A percentile compares a stretch with the other conserved stretches of the same genome.
Conservation (phyloP, 176 grass and related monocot species). For the Aegilops speltoides region DNA sequence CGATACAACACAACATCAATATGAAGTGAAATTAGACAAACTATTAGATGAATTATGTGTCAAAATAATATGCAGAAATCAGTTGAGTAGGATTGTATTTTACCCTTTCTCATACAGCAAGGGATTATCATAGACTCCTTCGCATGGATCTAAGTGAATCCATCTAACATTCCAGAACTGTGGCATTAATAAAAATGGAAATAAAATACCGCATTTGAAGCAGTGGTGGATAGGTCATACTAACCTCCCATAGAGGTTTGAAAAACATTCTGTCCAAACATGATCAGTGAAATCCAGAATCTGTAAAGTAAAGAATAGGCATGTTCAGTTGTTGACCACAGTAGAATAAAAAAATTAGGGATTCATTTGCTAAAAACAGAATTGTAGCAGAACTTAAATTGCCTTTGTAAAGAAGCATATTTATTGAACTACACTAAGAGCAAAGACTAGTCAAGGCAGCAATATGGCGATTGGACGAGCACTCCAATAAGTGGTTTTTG, state of each 20-base stretch:
- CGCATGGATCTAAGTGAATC: conserved; percentile 99
- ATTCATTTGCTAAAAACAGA: background rate
- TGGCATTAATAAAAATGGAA: conserved; percentile 27
- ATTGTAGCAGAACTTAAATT: conserved; percentile 10
- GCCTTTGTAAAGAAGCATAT: conserved; percentile 1
- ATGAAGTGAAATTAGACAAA: conserved; percentile 28
- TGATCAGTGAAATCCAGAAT: conserved; percentile 97
- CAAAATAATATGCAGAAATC: conserved; percentile 37
- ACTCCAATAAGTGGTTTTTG: background rate
- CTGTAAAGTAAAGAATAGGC: conserved; percentile 47
- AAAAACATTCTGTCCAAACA: conserved; percentile 96
- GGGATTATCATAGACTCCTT: conserved; percentile 93
- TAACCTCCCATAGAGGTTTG: conserved; percentile 78
- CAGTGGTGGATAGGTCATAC: conserved; percentile 13
- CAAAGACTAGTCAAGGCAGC: conserved; percentile 7
- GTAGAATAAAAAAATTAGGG: background rate
- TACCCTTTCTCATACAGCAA: conserved; percentile 96
- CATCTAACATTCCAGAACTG: conserved; percentile 68
- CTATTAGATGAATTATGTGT: conserved; percentile 15
- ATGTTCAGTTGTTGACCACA: conserved; percentile 16
- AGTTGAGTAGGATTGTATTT: conserved; percentile 16
- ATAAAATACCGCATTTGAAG: conserved; percentile 21
- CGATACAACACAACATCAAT: conserved; percentile 31
- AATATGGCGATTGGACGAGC: background rate
- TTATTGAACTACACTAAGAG: conserved; percentile 13